phyloP scores from a whole-genome alignment of 2,329 filamentous ascomycete genomes.

The Penicillium sp. region DNA sequence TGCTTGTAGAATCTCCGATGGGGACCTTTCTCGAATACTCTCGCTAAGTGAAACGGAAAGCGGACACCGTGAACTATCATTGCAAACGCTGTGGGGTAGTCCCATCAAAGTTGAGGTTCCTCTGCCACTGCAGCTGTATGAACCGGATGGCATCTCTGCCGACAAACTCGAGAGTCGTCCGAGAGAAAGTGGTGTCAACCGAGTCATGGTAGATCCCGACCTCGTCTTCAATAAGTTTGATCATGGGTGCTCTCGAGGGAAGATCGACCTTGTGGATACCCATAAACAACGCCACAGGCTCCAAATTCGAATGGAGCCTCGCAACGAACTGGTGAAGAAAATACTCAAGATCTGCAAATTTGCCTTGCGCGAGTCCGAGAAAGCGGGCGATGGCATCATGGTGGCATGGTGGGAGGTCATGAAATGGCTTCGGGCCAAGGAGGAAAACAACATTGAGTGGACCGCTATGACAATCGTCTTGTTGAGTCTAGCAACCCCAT shows the following conservation, averaged over 20 bases:
- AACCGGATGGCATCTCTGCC: conserved; percentile 59
- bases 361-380: conserved; percentile 57
- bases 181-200: conserved; percentile 51
- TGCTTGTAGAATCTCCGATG: conserved; percentile 68
- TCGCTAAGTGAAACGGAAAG: conserved; percentile 64
- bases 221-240: conserved; percentile 51
- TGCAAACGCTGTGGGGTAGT: conserved; percentile 73
- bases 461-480: conserved; percentile 63
- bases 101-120: conserved; percentile 66
- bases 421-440: conserved; percentile 61
- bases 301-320: conserved; percentile 64
- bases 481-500: conserved; percentile 61
- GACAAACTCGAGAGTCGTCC: conserved; percentile 49
- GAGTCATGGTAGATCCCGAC: conserved; percentile 44
- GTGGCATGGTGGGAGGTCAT: conserved; percentile 72
- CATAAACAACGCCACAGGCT: conserved; percentile 63
- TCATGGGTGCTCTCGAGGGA: conserved; percentile 57
- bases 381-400: conserved; percentile 59
- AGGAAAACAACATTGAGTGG: conserved; percentile 62
- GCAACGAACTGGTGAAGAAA: conserved; percentile 59
- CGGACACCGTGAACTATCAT: conserved; percentile 63
- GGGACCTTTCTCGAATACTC: conserved; percentile 64
- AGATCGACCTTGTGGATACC: conserved; percentile 66
- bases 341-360: conserved; percentile 62
- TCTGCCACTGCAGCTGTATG: conserved; percentile 54